Percentiles rank a stretch among this genome's conserved stretches.
Evolutionary conservation across 495 filamentous ascomycete genomes (phyloP).

Genomic region (Zalerion maritima): DNA sequence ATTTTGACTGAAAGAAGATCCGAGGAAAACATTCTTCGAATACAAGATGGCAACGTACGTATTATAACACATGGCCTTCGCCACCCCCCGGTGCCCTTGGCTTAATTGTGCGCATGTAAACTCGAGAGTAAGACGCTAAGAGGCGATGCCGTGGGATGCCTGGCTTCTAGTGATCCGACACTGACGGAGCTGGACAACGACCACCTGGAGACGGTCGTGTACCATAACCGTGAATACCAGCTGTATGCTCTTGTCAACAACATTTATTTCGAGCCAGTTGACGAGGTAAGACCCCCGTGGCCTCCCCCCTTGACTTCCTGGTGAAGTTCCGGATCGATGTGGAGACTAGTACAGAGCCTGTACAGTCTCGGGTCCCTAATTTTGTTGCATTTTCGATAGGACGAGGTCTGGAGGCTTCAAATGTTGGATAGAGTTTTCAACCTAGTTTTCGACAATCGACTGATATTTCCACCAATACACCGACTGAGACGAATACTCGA

Average conservation of each 20-base stretch:
- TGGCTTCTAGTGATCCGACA: slow-evolving; percentile 29
- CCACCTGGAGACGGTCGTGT: slow-evolving; percentile 46
- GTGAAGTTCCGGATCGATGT: too few relatives aligned
- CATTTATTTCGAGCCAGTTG: slow-evolving; percentile 67
- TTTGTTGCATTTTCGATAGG: slow-evolving; percentile 34
- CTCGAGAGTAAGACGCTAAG: too few relatives aligned
- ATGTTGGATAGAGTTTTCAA: slow-evolving; percentile 56
- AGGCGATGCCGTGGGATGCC: too few relatives aligned
- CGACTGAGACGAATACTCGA: slow-evolving; percentile 57
- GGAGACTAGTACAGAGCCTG: neutral
- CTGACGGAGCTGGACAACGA: slow-evolving; percentile 41
- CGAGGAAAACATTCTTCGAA: too few relatives aligned
- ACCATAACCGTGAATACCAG: slow-evolving; percentile 59
- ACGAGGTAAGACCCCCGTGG: slow-evolving; percentile 48
- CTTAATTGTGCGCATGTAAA: too few relatives aligned
- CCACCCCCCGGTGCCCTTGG: too few relatives aligned
- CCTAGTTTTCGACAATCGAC: slow-evolving; percentile 55
- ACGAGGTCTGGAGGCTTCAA: slow-evolving; percentile 64
- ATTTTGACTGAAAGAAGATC: too few relatives aligned
- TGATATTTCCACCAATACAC: slow-evolving; percentile 65
- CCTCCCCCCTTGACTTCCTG: slow-evolving; percentile 6
- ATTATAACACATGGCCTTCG: too few relatives aligned
- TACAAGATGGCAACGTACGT: too few relatives aligned
- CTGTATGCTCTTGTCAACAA: slow-evolving; percentile 55
- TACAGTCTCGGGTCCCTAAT: too few relatives aligned